Conservation (phyloP, 2,329 filamentous ascomycete species). For the Aspergillus oerlinghausenensis region DNA sequence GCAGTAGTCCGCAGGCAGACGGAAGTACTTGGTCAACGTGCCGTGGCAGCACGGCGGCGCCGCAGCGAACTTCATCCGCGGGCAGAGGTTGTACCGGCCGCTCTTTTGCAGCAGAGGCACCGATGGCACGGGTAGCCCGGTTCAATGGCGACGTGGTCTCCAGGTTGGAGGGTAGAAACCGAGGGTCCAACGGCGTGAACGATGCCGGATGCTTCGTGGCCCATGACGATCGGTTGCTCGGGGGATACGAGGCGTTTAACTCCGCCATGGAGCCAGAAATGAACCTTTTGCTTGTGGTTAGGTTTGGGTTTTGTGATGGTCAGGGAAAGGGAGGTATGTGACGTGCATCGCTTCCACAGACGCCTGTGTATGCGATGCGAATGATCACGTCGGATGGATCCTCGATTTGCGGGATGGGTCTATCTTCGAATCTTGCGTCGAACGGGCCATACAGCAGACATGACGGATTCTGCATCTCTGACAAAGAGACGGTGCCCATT, state of each 20-base stretch:
- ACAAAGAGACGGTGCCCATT: too few relatives aligned
- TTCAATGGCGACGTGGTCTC: conserved; percentile 34
- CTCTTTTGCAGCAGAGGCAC: conserved; percentile 34
- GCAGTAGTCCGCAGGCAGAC: conserved; percentile 35
- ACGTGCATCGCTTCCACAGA: conserved; percentile 41
- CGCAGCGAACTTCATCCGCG: conserved; percentile 38
- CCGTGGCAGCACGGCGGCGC: conserved; percentile 36
- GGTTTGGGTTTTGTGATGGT: background rate
- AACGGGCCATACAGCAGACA: conserved; percentile 39
- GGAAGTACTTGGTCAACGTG: conserved; percentile 35
- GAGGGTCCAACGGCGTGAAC: conserved; percentile 22
- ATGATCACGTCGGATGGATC: conserved; percentile 40
- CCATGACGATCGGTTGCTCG: conserved; percentile 25
- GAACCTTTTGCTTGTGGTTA: conserved; percentile 21
- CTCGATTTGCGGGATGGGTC: conserved; percentile 31
- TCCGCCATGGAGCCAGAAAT: conserved; percentile 38
- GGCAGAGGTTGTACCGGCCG: conserved; percentile 41
- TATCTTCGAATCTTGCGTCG: conserved; percentile 36
- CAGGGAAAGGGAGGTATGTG: background rate
- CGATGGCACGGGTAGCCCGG: conserved; percentile 32
- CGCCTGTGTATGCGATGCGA: conserved; percentile 41
- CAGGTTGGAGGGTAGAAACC: conserved; percentile 20
- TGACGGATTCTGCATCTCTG: conserved; percentile 31
- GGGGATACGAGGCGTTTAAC: conserved; percentile 26
- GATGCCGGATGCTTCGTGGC: conserved; percentile 32